Base-by-base conservation (phyloP, 164 flowering plant genomes). In the Stephania japonica region DNA sequence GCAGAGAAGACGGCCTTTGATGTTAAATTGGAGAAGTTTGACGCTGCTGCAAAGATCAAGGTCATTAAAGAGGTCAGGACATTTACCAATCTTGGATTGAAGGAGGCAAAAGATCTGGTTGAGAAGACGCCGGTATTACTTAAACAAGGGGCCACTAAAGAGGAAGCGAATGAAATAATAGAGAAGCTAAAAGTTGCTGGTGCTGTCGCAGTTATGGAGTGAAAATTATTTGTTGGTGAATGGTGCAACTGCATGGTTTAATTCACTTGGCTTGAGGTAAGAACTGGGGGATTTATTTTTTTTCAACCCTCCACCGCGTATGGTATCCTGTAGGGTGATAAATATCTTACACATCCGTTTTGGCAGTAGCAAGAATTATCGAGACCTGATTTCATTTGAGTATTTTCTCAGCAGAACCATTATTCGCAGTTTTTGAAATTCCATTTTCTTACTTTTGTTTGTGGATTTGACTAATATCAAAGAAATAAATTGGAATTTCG, bases 81-180 rank as follows among this genome's bases (percentile, higher is more conserved):
- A 7, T 89, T 91, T 75, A 91, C 91, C 8, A 83, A 66, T 79
- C 75, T 91, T 50, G 97, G 97, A 4, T 77, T 93, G 85, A 90
- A 90, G 84, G 96, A 93, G 78, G 98, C 98, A 2, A 91, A 93
- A 67, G 97, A 91, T 14, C 80, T 93, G 63, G 98, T 93, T 26
- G 97, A 90, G 84, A 93, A 93, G 80, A 84, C 74, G 0, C 98
- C 98, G 1, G 85, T 71, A 64, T 5, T 91, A 72, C 74, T 93
- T 44, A 93, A 90, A 79, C 90, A 88, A 77, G 95, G 94, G 59
- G 81, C 89, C 64, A 80, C 94, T 19, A 93, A 91, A 76, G 98
- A 93, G 72, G 97, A 91, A 80, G 98, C 96, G 24, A 82, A 74
- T 72, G 78, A 66, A 61, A 91, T 91, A 1, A 87, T 89, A 59